A percentile compares a stretch with the other conserved stretches of the same genome.
Conservation (phyloP, 306 rosid species). For the Castanopsis chinensis region DNA sequence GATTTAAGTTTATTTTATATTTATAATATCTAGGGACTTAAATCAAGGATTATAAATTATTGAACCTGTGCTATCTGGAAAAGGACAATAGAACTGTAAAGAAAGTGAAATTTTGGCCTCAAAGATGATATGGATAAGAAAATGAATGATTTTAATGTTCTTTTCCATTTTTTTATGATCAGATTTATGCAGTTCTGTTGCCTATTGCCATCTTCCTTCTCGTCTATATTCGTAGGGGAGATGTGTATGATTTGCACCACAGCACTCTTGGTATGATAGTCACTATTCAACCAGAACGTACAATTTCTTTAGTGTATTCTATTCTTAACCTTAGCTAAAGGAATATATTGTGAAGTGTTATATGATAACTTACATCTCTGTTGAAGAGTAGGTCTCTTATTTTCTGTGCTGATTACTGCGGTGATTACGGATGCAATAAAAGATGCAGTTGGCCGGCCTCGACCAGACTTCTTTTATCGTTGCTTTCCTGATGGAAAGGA, state of each 20-base stretch:
- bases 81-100: too few species aligned
- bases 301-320: not conserved
- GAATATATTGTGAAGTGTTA: not conserved
- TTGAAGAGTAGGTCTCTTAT: slow-evolving; percentile 61
- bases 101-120: not conserved
- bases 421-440: slow-evolving; percentile 84
- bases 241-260: slow-evolving; percentile 90
- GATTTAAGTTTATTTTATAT: not conserved
- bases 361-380: slow-evolving; percentile 9
- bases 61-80: not conserved
- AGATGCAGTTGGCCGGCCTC: slow-evolving; percentile 87
- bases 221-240: slow-evolving; percentile 65
- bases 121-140: not conserved
- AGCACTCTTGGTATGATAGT: slow-evolving; percentile 61
- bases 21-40: not conserved
- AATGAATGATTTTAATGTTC: too few species aligned
- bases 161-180: slow-evolving; percentile 14
- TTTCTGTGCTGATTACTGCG: slow-evolving; percentile 72
- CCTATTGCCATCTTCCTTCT: slow-evolving; percentile 64
- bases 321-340: not conserved
- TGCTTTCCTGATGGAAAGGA: slow-evolving; percentile 86
- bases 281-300: not conserved
- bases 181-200: slow-evolving; percentile 80
- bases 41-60: not conserved
- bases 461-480: slow-evolving; percentile 98